phyloP scores from a whole-genome alignment of 148 eudicot species.

The Persicaria tinctoria region DNA sequence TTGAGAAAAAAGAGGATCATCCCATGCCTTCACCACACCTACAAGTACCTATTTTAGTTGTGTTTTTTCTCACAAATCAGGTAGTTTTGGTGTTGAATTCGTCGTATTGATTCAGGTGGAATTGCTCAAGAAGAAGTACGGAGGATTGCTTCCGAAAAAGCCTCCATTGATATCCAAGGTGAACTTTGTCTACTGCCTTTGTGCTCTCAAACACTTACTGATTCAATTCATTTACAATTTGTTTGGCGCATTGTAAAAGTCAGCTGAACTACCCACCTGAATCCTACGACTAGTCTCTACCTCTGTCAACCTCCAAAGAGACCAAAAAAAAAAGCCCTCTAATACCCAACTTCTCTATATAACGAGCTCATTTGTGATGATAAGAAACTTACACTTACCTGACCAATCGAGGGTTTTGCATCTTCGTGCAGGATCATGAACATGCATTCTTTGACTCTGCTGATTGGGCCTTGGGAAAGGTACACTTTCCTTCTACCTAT shows the following conservation, averaged over 20 bases:
- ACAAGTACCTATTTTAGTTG: constrained; percentile 30
- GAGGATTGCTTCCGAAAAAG: constrained; percentile 71
- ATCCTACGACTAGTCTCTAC: too few relatives aligned
- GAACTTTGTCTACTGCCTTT: background rate
- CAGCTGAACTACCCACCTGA: too few relatives aligned
- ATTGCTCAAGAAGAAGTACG: constrained; percentile 75
- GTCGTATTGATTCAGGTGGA: constrained; percentile 36
- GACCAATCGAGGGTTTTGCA: background rate
- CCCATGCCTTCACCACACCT: constrained; percentile 30
- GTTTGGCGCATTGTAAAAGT: too few relatives aligned
- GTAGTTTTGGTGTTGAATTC: too few relatives aligned
- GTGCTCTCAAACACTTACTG: background rate
- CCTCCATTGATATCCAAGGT: constrained; percentile 75
- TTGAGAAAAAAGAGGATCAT: constrained; percentile 23
- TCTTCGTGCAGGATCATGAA: constrained; percentile 65
- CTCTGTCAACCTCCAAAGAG: too few relatives aligned
- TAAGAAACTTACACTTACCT: background rate
- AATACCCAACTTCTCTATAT: too few relatives aligned
- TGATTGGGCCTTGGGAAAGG: constrained; percentile 96
- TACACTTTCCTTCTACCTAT: constrained; percentile 13
- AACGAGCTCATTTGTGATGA: background rate
- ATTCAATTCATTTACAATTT: background rate
- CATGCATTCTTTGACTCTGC: constrained; percentile 93
- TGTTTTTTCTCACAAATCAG: background rate
- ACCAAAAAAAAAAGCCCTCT: too few relatives aligned